A percentile compares a stretch with the other conserved stretches of the same genome.
Conservation (phyloP, 2,329 filamentous ascomycete species). For the Pseudogymnoascus destructans region DNA sequence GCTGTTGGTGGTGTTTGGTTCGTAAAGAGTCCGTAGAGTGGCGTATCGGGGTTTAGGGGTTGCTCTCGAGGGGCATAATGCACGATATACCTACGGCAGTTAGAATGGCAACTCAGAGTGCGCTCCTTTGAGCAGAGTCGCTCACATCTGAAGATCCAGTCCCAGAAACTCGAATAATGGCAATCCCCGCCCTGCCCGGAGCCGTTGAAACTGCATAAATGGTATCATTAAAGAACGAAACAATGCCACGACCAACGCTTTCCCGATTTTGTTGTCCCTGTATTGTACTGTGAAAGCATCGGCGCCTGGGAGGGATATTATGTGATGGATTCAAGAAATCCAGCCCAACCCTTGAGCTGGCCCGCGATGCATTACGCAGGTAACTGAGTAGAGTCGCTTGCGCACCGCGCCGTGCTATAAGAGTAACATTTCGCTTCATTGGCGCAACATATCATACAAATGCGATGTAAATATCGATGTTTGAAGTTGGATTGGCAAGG, state of each 20-base stretch:
- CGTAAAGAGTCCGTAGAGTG: conserved; percentile 59
- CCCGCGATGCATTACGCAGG: background rate
- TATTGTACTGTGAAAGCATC: background rate
- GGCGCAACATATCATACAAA: background rate
- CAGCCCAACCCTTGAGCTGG: background rate
- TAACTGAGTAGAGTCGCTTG: background rate
- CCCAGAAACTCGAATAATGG: conserved; percentile 78
- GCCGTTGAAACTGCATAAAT: conserved; percentile 91
- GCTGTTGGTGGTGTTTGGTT: conserved; percentile 34
- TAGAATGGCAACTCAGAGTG: conserved; percentile 8
- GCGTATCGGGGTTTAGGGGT: conserved; percentile 51
- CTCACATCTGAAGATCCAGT: conserved; percentile 55
- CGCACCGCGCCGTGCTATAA: background rate
- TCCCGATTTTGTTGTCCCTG: background rate
- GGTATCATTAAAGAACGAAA: conserved; percentile 34
- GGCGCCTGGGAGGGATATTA: background rate
- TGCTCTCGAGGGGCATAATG: conserved; percentile 41
- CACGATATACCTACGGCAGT: conserved; percentile 44
- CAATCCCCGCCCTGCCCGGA: conserved; percentile 75
- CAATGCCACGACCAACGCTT: background rate
- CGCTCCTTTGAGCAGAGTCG: too few relatives aligned
- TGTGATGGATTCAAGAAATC: background rate
- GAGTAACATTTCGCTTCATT: conserved; percentile 3
- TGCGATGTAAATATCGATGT: background rate
- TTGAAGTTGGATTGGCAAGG: background rate